Evolutionary conservation across 2,329 filamentous ascomycete species (phyloP), one percentile per base, ranked within the genome.

Genomic region (Cercospora sesami): DNA sequence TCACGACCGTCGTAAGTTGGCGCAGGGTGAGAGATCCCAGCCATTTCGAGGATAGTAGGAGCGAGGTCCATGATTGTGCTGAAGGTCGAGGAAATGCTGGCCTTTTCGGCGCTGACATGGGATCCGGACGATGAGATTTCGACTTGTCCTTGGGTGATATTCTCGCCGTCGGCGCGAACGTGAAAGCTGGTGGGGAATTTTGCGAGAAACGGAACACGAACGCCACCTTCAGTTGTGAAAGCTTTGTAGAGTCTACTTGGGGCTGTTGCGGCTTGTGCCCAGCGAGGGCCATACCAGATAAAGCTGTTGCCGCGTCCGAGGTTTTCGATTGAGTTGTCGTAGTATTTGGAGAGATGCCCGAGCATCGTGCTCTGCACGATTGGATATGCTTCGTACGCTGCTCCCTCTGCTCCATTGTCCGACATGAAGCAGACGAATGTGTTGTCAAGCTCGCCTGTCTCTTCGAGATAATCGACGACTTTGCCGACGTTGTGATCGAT

Each of bases 361-460:
- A 87, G 83, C 70, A 86, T 84, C 10, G 81, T 81, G 58, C 83
- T 83, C 63, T 84, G 80, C 4, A 88, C 82, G 64, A 88, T 85
- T 0, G 86, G 87, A 63, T 85, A 83, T 4, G 86, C 85, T 72
- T 89, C 86, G 69, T 86, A 86, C 1, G 82, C 82, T 16, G 84
- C 85, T 10, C 86, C 86, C 71, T 89, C 87, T 10, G 86, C 86
- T 2, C 87, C 87, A 69, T 89, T 89, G 77, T 89, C 87, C 0
- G 83, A 86, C 80, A 89, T 85, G 81, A 90, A 89, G 73, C 85
- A 83, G 61, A 90, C 81, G 68, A 89, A 86, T 2, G 87, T 90
- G 75, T 89, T 88, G 69, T 90, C 87, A 0, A 87, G 80, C 74
- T 90, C 87, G 65, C 83, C 85, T 2, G 83, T 85, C 53, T 82